A percentile compares a stretch with the other conserved stretches of the same genome.
Evolutionary conservation across 257 asterid species (phyloP).

Genomic region (Ballota nigra): DNA sequence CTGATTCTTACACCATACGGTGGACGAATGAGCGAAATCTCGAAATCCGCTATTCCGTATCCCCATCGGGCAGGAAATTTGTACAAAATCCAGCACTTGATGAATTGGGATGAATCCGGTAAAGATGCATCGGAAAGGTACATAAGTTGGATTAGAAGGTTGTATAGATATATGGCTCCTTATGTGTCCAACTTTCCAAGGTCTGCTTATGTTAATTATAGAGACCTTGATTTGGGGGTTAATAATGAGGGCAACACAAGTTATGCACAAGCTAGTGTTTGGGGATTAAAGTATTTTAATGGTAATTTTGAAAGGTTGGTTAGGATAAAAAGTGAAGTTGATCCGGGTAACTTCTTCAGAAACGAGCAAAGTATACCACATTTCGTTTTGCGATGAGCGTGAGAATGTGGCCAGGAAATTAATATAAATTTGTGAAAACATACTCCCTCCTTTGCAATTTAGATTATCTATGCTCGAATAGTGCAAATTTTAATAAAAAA

Average conservation of each 20-base stretch:
- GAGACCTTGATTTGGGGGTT: slow-evolving; percentile 20
- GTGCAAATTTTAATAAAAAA: no score
- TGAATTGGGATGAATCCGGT: not conserved
- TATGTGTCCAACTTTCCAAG: slow-evolving; percentile 12
- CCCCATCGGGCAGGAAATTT: slow-evolving; percentile 4
- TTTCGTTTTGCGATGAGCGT: no score
- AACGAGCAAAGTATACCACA: no score
- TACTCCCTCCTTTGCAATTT: no score
- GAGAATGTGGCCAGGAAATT: no score
- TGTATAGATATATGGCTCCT: slow-evolving; percentile 6
- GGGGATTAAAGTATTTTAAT: slow-evolving; percentile 17
- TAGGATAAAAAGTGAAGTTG: no score
- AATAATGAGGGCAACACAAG: slow-evolving; percentile 7
- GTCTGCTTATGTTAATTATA: slow-evolving; percentile 13
- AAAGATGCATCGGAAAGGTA: not conserved
- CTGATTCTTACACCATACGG: slow-evolving; percentile 23
- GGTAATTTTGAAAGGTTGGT: no score
- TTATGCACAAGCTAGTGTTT: slow-evolving; percentile 15
- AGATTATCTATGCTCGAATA: no score
- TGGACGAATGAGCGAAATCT: slow-evolving; percentile 27
- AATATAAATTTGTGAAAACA: no score
- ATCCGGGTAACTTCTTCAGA: no score
- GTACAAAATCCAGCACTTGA: not conserved
- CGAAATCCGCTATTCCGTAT: not conserved
- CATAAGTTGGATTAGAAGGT: not conserved